Conservation (phyloP, 2,329 filamentous ascomycete species). For the Microdochium trichocladiopsis region DNA sequence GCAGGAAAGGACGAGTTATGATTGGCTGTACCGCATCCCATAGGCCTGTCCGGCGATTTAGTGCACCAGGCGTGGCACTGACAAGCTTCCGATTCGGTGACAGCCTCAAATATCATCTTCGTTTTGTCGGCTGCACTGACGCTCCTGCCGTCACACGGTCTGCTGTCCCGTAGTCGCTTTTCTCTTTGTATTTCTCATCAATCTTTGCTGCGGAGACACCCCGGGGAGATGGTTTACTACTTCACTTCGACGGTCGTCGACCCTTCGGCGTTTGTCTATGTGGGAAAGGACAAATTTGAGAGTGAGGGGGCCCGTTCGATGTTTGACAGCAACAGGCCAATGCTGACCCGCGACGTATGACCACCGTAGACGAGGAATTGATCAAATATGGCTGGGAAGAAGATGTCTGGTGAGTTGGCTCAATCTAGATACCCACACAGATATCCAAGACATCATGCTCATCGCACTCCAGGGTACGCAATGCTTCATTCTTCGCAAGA, state of each 20-base stretch:
- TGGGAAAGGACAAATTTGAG: constrained; percentile 98
- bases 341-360: too few relatives aligned
- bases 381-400: constrained; percentile 93
- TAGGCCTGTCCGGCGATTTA: not conserved
- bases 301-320: too few relatives aligned
- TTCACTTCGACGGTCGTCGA: constrained; percentile 81
- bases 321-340: too few relatives aligned
- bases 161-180: too few relatives aligned
- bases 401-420: constrained; percentile 72
- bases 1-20: not conserved
- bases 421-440: not conserved
- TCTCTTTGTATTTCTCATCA: too few relatives aligned
- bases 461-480: constrained; percentile 21
- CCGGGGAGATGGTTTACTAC: constrained; percentile 80
- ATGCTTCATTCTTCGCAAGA: not conserved
- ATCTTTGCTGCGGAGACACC: not conserved
- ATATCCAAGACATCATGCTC: not conserved
- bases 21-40: not conserved
- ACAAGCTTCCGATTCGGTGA: not conserved
- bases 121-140: not conserved
- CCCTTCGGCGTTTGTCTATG: constrained; percentile 83
- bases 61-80: not conserved
- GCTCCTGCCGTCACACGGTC: not conserved
- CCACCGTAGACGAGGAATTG: constrained; percentile 78
- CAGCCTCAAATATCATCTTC: not conserved